A percentile compares a stretch with the other conserved stretches of the same genome.
phyloP scores from a whole-genome alignment of 768 basidiomycete species.

The Lactarius indigo region DNA sequence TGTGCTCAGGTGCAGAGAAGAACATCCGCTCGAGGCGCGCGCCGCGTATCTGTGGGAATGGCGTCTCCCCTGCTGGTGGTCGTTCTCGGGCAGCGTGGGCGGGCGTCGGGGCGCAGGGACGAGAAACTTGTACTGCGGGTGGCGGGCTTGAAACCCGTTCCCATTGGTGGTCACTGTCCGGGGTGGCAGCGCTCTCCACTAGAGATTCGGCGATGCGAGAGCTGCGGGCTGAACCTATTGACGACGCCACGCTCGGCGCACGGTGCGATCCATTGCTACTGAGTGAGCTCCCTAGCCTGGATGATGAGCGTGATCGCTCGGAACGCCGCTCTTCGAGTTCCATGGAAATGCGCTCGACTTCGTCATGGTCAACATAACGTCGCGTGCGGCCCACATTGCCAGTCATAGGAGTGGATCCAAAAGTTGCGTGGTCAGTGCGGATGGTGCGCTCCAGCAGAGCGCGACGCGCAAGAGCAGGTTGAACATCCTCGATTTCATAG shows the following conservation, averaged over 20 bases:
- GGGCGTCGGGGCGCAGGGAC: conserved; percentile 19
- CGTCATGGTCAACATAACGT: conserved; percentile 52
- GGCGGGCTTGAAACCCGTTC: background rate
- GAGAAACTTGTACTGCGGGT: background rate
- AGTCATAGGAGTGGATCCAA: conserved; percentile 39
- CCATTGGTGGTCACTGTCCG: background rate
- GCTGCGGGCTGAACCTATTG: conserved; percentile 4
- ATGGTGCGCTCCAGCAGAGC: conserved; percentile 42
- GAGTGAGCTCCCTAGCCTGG: conserved; percentile 19
- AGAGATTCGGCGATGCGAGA: background rate
- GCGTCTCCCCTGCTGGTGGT: conserved; percentile 38
- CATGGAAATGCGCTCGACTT: conserved; percentile 57
- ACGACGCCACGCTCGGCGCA: conserved; percentile 22
- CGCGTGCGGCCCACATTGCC: conserved; percentile 28
- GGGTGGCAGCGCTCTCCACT: background rate
- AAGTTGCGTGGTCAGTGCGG: conserved; percentile 52
- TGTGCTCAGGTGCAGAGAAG: conserved; percentile 75
- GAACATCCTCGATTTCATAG: conserved; percentile 15
- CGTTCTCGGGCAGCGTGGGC: conserved; percentile 13
- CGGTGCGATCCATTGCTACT: conserved; percentile 20
- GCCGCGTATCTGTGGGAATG: conserved; percentile 83
- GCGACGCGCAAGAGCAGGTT: conserved; percentile 17
- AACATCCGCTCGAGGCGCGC: conserved; percentile 75
- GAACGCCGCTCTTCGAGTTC: conserved; percentile 68
- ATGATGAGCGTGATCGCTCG: conserved; percentile 36